Base-by-base conservation (phyloP, 495 filamentous ascomycete genomes). In the Coniosporium apollinis region DNA sequence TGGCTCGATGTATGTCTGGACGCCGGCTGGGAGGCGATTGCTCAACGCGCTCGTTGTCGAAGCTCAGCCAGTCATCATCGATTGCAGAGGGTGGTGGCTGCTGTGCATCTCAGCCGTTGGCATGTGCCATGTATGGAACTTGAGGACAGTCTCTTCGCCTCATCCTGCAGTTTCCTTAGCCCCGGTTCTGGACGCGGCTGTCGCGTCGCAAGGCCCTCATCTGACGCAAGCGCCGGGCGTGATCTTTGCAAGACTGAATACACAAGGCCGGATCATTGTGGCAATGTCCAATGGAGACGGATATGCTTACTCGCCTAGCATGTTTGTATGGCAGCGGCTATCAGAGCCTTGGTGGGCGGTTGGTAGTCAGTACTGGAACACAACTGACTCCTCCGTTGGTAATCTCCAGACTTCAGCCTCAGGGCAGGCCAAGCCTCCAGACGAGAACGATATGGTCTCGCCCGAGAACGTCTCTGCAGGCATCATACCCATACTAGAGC, bases 311-410 rank as follows among this genome's bases (percentile, higher is more conserved):
- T 81, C 77, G 1, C 70, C 73, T 0, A 57, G 59, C 13, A 76
- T 96, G 74, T 84, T 70, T 48, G 67, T 74, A n/a, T 99, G 89
- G 89, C 87, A 94, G 60, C 75, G 86, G 7, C 64, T 96, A 9
- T 84, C 81, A 3, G 89, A 99, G 57, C 64, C 79, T 1, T 99
- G 89, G 91, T 99, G 91, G 89, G 86, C 89, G 2, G 82, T 94
- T 1, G 87, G 86, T 16, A 87, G 79, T 50, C 89, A 96, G 54
- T 96, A 96, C 54, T 96, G 91, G 89, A 93, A 93, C 56, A 82
- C 79, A n/a, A 84, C 82, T 22, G 86, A 59, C 31, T 48, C 50
- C 2, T 47, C 45, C 4, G 47, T 56, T 19, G 72, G 77, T 38
- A 81, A 83, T 34, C 52, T 91, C 5, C 76, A 83, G 32, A n/a